phyloP scores from a whole-genome alignment of 352 stramenopile species.

The Globisporangium irregulare region DNA sequence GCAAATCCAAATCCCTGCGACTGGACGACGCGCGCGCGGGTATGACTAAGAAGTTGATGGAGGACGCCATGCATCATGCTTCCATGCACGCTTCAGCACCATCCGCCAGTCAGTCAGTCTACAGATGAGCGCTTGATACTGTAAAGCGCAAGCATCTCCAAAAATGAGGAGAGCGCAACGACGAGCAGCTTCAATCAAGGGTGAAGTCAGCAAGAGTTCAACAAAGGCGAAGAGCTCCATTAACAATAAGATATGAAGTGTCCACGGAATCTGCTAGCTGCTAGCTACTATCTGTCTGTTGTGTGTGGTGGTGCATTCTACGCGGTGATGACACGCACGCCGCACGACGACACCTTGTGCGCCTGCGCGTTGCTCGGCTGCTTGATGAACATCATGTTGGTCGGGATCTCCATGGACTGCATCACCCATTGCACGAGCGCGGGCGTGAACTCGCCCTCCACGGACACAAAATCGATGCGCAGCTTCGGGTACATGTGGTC shows the following conservation, averaged over 20 bases:
- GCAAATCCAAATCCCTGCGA: neutral
- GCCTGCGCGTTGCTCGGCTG: constrained; percentile 63
- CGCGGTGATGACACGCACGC: constrained; percentile 77
- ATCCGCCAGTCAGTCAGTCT: neutral
- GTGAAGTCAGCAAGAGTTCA: neutral
- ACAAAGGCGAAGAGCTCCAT: neutral
- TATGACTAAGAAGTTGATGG: constrained; percentile 5
- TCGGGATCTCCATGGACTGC: constrained; percentile 53
- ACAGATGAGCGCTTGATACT: neutral
- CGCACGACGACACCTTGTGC: constrained; percentile 67
- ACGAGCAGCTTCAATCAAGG: neutral
- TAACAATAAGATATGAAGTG: neutral
- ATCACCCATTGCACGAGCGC: constrained; percentile 74
- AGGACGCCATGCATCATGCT: neutral
- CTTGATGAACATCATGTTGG: constrained; percentile 90
- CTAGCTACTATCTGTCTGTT: too few species aligned
- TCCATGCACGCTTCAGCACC: neutral
- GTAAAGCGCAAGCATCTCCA: neutral
- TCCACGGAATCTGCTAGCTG: neutral
- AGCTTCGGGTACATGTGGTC: constrained; percentile 88
- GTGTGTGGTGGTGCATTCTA: constrained; percentile 13
- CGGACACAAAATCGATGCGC: constrained; percentile 68
- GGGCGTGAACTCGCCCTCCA: constrained; percentile 50
- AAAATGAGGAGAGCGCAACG: neutral
- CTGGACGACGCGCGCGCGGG: neutral